These are phyloP conservation scores for Capsicum pubescens DNA, from an alignment of 257 asterid species.

Conservation along the genomic window DNA sequence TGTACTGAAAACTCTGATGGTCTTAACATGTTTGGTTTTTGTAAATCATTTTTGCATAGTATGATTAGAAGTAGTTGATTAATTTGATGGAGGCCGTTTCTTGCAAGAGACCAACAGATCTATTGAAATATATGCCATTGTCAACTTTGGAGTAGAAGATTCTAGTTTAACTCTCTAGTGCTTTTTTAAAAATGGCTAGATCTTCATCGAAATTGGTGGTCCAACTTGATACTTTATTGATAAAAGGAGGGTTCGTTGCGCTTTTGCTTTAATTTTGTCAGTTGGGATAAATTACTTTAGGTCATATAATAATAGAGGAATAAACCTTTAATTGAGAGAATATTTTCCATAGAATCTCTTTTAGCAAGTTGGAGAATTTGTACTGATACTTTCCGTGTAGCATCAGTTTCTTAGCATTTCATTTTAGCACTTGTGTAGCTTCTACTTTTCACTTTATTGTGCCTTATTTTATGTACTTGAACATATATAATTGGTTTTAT, in stretches of 20 bases:
- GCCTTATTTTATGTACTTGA: neutral
- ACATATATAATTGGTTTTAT: slow-evolving; percentile 18
- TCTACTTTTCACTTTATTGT: neutral
- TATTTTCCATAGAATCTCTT: slow-evolving; percentile 13
- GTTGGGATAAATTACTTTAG: neutral
- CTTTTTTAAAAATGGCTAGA: neutral
- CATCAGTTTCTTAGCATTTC: slow-evolving; percentile 7
- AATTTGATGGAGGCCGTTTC: neutral
- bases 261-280: slow-evolving; percentile 26
- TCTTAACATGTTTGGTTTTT: neutral
- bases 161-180: neutral
- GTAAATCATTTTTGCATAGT: neutral
- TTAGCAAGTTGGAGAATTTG: slow-evolving; percentile 23
- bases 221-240: neutral
- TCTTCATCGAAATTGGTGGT: neutral
- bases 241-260: neutral
- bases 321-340: neutral
- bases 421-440: slow-evolving; percentile 1
- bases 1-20: neutral
- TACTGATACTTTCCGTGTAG: neutral
- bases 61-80: neutral
- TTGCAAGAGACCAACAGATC: slow-evolving; percentile 2
- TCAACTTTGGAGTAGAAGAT: neutral
- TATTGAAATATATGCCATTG: neutral
- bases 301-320: neutral